These are phyloP conservation scores for Rosa lucieae DNA, from an alignment of 306 rosid genomes.

Conservation along the genomic window DNA sequence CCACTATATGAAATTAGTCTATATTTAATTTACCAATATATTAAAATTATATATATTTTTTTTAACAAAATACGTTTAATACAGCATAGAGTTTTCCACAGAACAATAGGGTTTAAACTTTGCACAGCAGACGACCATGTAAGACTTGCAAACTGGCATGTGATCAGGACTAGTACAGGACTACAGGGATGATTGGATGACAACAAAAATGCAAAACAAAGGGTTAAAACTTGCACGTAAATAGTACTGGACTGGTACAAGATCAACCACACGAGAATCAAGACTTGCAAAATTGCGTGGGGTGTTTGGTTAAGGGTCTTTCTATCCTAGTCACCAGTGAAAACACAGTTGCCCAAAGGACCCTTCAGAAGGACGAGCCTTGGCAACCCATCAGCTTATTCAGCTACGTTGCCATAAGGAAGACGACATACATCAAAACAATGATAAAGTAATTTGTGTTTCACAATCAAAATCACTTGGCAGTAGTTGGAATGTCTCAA, in stretches of 20 bases:
- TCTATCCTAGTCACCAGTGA: constrained; percentile 80
- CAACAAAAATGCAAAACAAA: constrained; percentile 10
- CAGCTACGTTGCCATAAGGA: constrained; percentile 60
- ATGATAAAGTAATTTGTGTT: not conserved
- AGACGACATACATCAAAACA: constrained; percentile 20
- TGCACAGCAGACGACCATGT: not conserved
- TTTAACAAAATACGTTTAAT: no score
- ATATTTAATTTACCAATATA: no score
- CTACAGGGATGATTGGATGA: constrained; percentile 1
- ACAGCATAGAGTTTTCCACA: no score
- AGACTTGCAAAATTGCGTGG: constrained; percentile 59
- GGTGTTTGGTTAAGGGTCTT: constrained; percentile 77
- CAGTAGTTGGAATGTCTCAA: no score
- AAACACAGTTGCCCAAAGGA: constrained; percentile 81
- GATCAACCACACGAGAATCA: constrained; percentile 36
- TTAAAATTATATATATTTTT: no score
- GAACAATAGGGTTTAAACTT: not conserved
- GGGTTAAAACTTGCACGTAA: constrained; percentile 18
- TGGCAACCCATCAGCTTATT: constrained; percentile 61
- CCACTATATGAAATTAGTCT: no score
- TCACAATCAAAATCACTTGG: no score
- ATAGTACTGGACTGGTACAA: constrained; percentile 7
- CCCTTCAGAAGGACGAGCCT: constrained; percentile 86
- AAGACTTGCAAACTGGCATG: not conserved
- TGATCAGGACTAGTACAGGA: not conserved